Percentiles rank a stretch among this genome's conserved stretches.
Evolutionary conservation across 805 yeast genomes (phyloP).

Genomic region (Yamadazyma takamatsuzukensis): DNA sequence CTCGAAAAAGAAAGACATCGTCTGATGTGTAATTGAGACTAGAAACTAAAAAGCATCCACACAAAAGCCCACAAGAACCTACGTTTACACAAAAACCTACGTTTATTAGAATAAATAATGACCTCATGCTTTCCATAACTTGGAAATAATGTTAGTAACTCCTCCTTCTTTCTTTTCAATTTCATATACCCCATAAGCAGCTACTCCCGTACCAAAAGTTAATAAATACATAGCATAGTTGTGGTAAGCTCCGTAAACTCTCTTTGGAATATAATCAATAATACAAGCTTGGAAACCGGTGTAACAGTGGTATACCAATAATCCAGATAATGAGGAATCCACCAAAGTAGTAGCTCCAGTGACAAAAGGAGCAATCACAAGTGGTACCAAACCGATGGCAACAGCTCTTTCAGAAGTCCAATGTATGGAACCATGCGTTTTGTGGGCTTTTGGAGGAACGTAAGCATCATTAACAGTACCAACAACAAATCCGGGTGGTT

Average conservation of each 20-base stretch:
- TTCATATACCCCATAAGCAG: slow-evolving; percentile 68
- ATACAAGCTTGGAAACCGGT: slow-evolving; percentile 77
- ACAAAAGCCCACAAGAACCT: not conserved
- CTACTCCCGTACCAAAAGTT: slow-evolving; percentile 59
- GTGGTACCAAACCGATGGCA: slow-evolving; percentile 60
- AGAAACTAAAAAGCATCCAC: not conserved
- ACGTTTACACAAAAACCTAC: not conserved
- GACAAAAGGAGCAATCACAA: slow-evolving; percentile 57
- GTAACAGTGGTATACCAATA: slow-evolving; percentile 60
- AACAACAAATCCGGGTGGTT: slow-evolving; percentile 70
- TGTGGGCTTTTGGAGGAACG: slow-evolving; percentile 53
- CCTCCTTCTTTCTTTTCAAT: slow-evolving; percentile 70
- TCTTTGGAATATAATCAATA: slow-evolving; percentile 70
- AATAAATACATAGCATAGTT: slow-evolving; percentile 56
- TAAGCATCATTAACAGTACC: slow-evolving; percentile 74
- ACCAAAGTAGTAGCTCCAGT: slow-evolving; percentile 48
- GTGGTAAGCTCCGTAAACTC: slow-evolving; percentile 69
- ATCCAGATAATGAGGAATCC: slow-evolving; percentile 55
- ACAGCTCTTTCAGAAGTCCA: slow-evolving; percentile 69
- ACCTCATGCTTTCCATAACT: slow-evolving; percentile 34
- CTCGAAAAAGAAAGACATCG: slow-evolving; percentile 2
- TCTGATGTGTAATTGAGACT: not conserved
- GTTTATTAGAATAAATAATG: slow-evolving; percentile 7
- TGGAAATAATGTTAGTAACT: slow-evolving; percentile 45
- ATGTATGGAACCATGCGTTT: slow-evolving; percentile 65